Evolutionary conservation across 208 protist genomes (phyloP), one percentile per base, ranked within the genome.

Genomic region (Leishmania arabica): DNA sequence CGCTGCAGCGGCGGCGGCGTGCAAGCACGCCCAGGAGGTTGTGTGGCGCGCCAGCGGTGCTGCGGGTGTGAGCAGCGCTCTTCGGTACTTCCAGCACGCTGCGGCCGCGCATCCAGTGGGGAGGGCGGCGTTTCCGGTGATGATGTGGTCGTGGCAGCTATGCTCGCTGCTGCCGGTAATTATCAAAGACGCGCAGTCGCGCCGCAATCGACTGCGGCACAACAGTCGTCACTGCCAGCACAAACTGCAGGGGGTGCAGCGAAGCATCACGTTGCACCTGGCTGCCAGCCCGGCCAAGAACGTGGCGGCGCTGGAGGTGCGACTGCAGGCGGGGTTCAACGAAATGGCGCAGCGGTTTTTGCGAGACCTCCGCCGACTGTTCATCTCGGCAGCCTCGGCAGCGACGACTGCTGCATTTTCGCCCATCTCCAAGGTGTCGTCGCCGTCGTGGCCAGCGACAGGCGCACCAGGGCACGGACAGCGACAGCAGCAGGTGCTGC

Each of bases 101-200:
- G 73, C 88, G 27, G 19, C 74, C 13, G 71, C 53, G 4, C 85
- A 91, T 54, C 76, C 87, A 37, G 54, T 90, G 15, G 86, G 86
- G 1, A 74, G 86, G 34, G 62, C 78, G 15, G 88, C 88, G 21
- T 60, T 93, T 40, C 89, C 85, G 42, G 68, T 97, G 45, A 88
- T 90, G 78, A 70, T 88, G 75, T 97, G 92, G 91, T 84, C 87
- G 21, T 83, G 76, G 47, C 92, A 97, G 81, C 73, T 97, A 5
- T 21, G 51, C 21, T 72, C 80, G 47, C 34, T 87, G 68, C 75
- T 97, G 56, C 88, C 82, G 72, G 51, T 45, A 24, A n/a, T 82
- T 3, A 42, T 82, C 17, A 72, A 56, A 24, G 82, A 82, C 31
- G 51, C 68, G 0, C 73, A 79, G 53, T 42, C 45, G 73, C 82